Evolutionary conservation across 1,284 basidiomycete species (phyloP), one percentile per base, ranked within the genome.

Genomic region (Boletus semigastroideus): DNA sequence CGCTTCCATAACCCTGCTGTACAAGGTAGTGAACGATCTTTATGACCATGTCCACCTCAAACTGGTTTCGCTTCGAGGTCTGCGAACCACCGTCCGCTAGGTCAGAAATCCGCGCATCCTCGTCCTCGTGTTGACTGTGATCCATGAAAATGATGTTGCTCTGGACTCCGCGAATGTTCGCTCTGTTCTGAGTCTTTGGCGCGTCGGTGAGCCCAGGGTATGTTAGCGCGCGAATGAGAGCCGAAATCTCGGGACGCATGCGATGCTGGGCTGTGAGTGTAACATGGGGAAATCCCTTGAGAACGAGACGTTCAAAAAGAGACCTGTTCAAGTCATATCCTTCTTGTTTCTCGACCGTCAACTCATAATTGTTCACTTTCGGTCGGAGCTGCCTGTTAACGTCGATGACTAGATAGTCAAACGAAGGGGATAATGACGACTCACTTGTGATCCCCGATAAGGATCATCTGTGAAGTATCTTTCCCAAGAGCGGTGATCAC

Each of bases 371-470:
- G 54, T 82, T 84, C 45, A 84, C 81, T 63, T 86, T 87, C 0
- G 84, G 85, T 6, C 85, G 80, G 3, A 87, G 70, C 64, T 87
- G 84, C 63, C 85, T 87, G 33, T 0, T 5, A 41, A 55, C 11
- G 44, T 14, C 4, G 28, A 20, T 40, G 2, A 48, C 38, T 51
- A 13, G 22, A 36, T 17, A 5, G 11, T 4, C 1, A 20, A 16
- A 28, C 36, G 19, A 46, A 39, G n/a, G 25, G 2, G 67, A 4
- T 7, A 12, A 6, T 0, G 5, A 16, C 4, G 10, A 38, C 79
- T 31, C 64, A 85, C 84, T 86, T 80, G 64, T 87, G 85, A 59
- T 87, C 84, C 0, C 84, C 85, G 31, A 87, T 87, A 10, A 86
- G 68, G 51, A 87, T 78, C 40, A 86, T 59, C 40, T 84, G 83